Evolutionary conservation across 257 asterid species (phyloP).

Genomic region (Solanum lycopersicoides): DNA sequence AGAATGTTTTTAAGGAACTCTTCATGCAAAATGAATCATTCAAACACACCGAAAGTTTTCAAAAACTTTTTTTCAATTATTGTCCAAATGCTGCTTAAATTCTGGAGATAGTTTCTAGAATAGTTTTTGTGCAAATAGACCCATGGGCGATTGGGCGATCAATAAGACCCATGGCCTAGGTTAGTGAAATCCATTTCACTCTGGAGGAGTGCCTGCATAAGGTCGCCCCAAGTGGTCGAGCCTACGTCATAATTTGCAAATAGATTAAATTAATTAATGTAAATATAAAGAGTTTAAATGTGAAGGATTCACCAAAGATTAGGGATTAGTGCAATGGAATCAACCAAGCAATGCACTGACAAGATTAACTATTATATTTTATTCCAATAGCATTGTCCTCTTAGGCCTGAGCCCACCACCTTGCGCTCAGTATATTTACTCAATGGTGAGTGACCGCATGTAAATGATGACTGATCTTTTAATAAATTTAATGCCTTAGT

Average conservation of each 20-base stretch:
- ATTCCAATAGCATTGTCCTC: neutral
- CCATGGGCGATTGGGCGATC: too few species aligned
- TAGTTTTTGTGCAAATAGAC: neutral
- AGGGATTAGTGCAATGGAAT: neutral
- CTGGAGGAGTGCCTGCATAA: too few species aligned
- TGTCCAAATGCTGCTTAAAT: neutral
- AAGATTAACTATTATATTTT: neutral
- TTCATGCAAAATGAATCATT: neutral
- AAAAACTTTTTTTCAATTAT: neutral
- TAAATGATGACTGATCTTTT: neutral
- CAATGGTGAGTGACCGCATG: neutral
- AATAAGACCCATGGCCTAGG: too few species aligned
- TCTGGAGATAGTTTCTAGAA: neutral
- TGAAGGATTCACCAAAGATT: neutral
- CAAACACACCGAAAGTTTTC: neutral
- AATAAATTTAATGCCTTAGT: neutral
- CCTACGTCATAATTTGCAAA: neutral
- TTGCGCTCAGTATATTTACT: neutral
- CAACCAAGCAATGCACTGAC: neutral
- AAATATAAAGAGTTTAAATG: neutral
- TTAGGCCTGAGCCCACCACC: neutral
- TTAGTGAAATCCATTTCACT: too few species aligned
- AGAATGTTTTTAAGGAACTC: neutral
- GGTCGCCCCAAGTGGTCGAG: too few species aligned
- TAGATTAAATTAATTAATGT: neutral